Conservation (phyloP, 1,139 yeast genomes). For the Candida mesenterica region DNA sequence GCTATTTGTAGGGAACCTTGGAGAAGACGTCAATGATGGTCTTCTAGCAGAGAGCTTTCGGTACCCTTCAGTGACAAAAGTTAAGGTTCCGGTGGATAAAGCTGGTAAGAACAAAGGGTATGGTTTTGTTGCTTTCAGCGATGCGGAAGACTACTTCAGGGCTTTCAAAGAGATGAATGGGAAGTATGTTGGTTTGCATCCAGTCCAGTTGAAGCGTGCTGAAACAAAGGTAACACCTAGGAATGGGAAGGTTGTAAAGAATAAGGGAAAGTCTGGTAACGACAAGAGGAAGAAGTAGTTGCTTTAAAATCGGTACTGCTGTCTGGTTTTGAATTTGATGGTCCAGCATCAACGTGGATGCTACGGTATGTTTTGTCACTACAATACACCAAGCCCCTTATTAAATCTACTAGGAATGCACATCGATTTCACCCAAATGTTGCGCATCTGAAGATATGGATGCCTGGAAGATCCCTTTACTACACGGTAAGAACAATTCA, state of each 20-base stretch:
- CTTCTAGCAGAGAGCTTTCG: conserved; percentile 52
- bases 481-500: too few relatives aligned
- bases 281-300: background rate
- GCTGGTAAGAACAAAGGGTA: conserved; percentile 56
- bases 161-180: conserved; percentile 79
- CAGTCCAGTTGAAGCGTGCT: conserved; percentile 68
- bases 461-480: too few relatives aligned
- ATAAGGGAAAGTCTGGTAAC: background rate
- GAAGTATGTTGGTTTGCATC: conserved; percentile 72
- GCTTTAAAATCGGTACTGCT: too few relatives aligned
- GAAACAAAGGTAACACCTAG: conserved; percentile 41
- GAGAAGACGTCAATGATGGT: conserved; percentile 64
- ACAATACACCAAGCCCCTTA: too few relatives aligned
- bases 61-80: conserved; percentile 52
- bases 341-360: too few relatives aligned
- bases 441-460: too few relatives aligned
- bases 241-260: conserved; percentile 3
- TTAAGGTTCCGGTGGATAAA: conserved; percentile 52
- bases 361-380: too few relatives aligned
- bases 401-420: too few relatives aligned
- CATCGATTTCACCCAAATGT: too few relatives aligned
- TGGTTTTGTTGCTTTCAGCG: conserved; percentile 67
- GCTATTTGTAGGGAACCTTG: conserved; percentile 72
- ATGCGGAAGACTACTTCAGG: conserved; percentile 59
- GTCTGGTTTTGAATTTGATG: too few relatives aligned